Conservation (phyloP, 257 asterid genomes). For the Catharanthus roseus region DNA sequence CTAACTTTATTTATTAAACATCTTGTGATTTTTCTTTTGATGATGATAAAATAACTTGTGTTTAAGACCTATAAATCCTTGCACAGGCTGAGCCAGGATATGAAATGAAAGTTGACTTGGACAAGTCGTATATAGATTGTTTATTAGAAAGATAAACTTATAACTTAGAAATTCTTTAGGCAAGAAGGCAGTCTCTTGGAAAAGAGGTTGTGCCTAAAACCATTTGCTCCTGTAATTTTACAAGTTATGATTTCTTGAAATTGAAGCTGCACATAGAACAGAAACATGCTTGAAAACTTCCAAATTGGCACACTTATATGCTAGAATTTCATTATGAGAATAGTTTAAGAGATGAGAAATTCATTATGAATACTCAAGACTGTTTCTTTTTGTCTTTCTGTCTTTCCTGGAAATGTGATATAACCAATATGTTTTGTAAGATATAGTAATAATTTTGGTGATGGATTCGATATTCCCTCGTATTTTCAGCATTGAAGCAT, state of each 20-base stretch:
- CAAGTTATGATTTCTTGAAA: background rate
- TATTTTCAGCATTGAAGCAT: conserved; percentile 59
- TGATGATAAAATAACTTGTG: too few species aligned
- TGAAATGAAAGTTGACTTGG: background rate
- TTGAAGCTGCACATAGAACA: background rate
- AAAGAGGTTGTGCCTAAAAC: background rate
- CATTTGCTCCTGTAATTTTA: background rate
- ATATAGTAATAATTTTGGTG: background rate
- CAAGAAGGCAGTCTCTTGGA: background rate
- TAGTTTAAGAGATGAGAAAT: background rate
- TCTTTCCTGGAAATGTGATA: background rate
- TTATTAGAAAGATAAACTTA: background rate
- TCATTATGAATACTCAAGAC: too few species aligned
- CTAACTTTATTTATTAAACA: background rate
- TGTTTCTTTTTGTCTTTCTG: too few species aligned
- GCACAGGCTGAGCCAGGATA: too few species aligned
- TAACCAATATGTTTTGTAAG: background rate
- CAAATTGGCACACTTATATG: background rate
- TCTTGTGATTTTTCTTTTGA: background rate
- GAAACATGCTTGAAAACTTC: background rate
- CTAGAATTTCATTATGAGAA: background rate
- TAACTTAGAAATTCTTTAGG: background rate
- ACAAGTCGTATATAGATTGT: background rate
- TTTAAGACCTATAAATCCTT: too few species aligned
- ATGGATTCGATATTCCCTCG: background rate